These are phyloP conservation scores for Polysphondylium violaceum DNA, from an alignment of 78 protist genomes.

Conservation along the genomic window DNA sequence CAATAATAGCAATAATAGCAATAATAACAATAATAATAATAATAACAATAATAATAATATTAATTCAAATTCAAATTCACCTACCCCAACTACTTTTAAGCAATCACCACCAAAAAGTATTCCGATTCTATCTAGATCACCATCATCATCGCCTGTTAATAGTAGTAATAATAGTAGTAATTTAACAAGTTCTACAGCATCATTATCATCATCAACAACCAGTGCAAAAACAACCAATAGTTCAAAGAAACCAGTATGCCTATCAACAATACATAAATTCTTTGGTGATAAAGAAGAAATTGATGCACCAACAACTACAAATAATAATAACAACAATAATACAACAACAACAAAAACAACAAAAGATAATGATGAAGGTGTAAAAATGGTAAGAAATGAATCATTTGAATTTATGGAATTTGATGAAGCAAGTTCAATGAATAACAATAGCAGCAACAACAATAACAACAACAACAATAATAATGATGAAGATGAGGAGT, in stretches of 20 bases:
- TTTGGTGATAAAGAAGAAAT: neutral
- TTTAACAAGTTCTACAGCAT: neutral
- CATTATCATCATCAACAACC: neutral
- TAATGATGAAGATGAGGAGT: neutral
- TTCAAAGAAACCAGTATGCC: neutral
- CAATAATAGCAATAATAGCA: neutral
- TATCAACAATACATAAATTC: neutral
- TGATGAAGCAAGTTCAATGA: neutral
- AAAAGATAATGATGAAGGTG: neutral
- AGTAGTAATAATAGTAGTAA: neutral
- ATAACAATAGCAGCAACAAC: neutral
- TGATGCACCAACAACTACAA: neutral
- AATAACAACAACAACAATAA: neutral
- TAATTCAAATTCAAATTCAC: neutral
- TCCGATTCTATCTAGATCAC: slow-evolving; percentile 6
- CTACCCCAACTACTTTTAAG: neutral
- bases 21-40: slow-evolving; percentile 5
- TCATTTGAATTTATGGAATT: slow-evolving; percentile 44
- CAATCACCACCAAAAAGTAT: no score
- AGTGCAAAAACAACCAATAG: neutral
- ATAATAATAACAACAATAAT: neutral
- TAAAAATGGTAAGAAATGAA: slow-evolving; percentile 35
- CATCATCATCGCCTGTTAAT: slow-evolving; percentile 2
- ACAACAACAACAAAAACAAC: slow-evolving; percentile 28
- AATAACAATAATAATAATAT: neutral